Conservation (phyloP, 306 rosid genomes). For the Argentina anserina region DNA sequence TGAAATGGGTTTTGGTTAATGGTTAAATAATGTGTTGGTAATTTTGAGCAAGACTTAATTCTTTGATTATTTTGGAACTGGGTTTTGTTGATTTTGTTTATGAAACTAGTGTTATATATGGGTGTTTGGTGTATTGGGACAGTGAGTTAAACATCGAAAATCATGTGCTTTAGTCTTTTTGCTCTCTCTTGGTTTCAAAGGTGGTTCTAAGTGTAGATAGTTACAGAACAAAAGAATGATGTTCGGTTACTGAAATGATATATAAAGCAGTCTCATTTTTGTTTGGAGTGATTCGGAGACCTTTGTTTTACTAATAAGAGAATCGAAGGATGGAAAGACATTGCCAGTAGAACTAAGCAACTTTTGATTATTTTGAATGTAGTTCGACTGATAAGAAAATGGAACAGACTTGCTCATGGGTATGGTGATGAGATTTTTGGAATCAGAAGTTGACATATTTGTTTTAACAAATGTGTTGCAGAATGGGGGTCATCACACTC, state of each 20-base stretch:
- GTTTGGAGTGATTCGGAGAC: background rate
- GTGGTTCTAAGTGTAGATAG: background rate
- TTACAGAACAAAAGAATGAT: background rate
- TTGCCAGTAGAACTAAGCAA: background rate
- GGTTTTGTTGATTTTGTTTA: background rate
- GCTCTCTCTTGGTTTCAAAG: background rate
- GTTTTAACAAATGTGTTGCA: slow-evolving; percentile 12
- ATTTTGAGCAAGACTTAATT: background rate
- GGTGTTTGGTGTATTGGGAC: background rate
- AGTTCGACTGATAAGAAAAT: background rate
- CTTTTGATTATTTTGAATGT: background rate
- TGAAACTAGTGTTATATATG: background rate
- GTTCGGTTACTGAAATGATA: background rate
- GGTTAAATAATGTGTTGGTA: no score
- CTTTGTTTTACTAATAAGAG: background rate
- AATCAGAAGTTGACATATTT: background rate
- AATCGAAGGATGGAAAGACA: background rate
- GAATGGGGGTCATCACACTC: slow-evolving; percentile 69
- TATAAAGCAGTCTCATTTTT: background rate
- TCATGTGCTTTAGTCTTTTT: background rate
- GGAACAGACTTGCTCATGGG: background rate
- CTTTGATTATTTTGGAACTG: background rate
- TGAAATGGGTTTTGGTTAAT: background rate
- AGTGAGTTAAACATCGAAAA: background rate
- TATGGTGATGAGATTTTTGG: background rate